These are phyloP conservation scores for Plasmodium vivax DNA, from an alignment of 169 alveolate species.

Conservation along the genomic window DNA sequence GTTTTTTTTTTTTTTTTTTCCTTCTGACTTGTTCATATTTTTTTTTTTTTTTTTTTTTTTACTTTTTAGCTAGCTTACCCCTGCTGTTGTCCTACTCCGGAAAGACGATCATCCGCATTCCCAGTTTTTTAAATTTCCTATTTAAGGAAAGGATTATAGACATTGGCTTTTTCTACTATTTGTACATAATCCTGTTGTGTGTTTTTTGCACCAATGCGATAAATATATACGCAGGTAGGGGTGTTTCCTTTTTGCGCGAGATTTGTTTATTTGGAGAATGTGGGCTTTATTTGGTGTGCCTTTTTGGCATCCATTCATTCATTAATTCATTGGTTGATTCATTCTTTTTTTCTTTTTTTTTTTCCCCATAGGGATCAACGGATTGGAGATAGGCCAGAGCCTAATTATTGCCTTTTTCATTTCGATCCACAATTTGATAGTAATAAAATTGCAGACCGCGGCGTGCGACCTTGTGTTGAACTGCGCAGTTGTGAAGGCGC, in stretches of 20 bases:
- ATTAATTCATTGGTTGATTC: too few relatives aligned
- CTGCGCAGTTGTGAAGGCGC: neutral
- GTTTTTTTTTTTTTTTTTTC: neutral
- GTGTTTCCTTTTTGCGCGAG: neutral
- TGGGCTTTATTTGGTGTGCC: neutral
- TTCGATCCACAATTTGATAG: constrained; percentile 89
- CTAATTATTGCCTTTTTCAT: constrained; percentile 90
- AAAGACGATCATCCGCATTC: constrained; percentile 88
- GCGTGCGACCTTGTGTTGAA: neutral
- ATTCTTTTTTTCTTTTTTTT: constrained; percentile 1
- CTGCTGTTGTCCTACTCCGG: constrained; percentile 92
- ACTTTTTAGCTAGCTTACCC: constrained; percentile 80
- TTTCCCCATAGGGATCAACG: constrained; percentile 85
- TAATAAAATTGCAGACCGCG: constrained; percentile 41
- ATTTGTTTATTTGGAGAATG: neutral
- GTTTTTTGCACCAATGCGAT: constrained; percentile 94
- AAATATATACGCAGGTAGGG: constrained; percentile 92
- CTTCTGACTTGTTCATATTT: neutral
- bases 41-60: constrained; percentile 27
- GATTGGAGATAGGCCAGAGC: constrained; percentile 94
- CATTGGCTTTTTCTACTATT: constrained; percentile 88
- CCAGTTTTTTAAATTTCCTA: constrained; percentile 78
- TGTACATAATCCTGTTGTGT: constrained; percentile 89
- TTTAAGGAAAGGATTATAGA: constrained; percentile 80
- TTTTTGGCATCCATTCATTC: neutral